Evolutionary conservation across 2,329 filamentous ascomycete genomes (phyloP).

Genomic region (Volutella citrinella): DNA sequence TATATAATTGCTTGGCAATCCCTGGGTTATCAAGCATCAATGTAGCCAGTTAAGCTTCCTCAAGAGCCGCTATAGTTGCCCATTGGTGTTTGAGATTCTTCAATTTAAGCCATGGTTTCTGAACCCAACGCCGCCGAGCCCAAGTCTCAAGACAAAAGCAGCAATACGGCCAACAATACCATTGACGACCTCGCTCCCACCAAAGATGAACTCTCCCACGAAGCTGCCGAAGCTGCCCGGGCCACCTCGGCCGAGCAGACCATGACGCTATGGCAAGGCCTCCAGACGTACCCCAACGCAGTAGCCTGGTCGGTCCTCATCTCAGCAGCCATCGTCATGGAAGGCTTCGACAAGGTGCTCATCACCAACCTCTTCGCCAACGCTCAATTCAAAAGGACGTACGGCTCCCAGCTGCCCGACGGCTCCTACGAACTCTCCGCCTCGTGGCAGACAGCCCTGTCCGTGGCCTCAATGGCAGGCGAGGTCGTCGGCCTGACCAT

Average conservation of each 20-base stretch:
- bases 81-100: too few species aligned
- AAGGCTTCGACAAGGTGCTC: conserved; percentile 19
- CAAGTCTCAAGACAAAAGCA: too few species aligned
- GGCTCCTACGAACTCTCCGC: conserved; percentile 19
- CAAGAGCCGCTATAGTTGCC: too few species aligned
- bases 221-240: too few species aligned
- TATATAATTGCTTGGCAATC: too few species aligned
- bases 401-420: conserved; percentile 17
- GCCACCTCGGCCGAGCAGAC: conserved; percentile 12
- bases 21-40: too few species aligned
- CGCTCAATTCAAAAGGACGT: conserved; percentile 18
- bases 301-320: conserved; percentile 20
- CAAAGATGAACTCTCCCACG: too few species aligned
- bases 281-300: conserved; percentile 16
- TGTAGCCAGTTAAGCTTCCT: too few species aligned
- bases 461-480: conserved; percentile 11
- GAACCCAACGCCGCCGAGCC: too few species aligned
- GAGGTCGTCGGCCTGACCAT: conserved; percentile 20
- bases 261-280: conserved; percentile 10
- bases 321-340: conserved; percentile 23
- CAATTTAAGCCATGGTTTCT: too few species aligned
- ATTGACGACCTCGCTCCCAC: too few species aligned
- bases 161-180: too few species aligned
- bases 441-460: conserved; percentile 14
- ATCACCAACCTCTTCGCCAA: conserved; percentile 22